These are phyloP conservation scores for Leptomonas seymouri DNA, from an alignment of 208 protist species.

Conservation along the genomic window DNA sequence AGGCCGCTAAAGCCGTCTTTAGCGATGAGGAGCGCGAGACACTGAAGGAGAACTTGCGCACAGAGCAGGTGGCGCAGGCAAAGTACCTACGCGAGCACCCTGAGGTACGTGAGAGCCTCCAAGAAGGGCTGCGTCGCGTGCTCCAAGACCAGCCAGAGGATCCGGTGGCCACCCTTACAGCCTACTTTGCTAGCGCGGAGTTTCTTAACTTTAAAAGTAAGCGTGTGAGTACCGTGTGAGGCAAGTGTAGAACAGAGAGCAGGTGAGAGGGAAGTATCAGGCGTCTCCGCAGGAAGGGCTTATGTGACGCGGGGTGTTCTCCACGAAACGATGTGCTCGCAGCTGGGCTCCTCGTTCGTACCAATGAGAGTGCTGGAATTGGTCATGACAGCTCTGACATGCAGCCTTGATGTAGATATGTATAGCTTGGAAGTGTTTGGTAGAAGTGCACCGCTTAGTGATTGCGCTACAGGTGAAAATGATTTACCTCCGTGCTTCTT, in stretches of 20 bases:
- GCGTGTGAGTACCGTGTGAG: background rate
- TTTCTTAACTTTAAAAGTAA: slow-evolving; percentile 15
- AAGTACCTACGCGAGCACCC: slow-evolving; percentile 84
- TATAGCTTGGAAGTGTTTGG: background rate
- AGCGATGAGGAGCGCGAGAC: slow-evolving; percentile 56
- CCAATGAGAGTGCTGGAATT: no score
- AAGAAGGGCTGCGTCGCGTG: slow-evolving; percentile 51
- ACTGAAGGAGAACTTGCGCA: slow-evolving; percentile 59
- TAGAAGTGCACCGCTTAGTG: no score
- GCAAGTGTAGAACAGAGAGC: background rate
- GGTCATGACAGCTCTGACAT: background rate
- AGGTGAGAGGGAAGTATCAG: background rate
- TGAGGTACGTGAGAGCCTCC: slow-evolving; percentile 71
- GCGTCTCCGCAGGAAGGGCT: no score
- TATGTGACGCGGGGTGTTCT: background rate
- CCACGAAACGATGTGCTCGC: no score
- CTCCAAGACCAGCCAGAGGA: slow-evolving; percentile 63
- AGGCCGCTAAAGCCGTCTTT: slow-evolving; percentile 69
- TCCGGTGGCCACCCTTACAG: slow-evolving; percentile 54
- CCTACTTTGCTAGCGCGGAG: slow-evolving; percentile 48
- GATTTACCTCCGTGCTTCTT: background rate
- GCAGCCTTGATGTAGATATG: background rate
- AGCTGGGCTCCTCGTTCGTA: no score
- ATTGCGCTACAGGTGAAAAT: background rate
- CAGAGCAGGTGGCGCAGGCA: slow-evolving; percentile 73